These are phyloP conservation scores for Combretum micranthum DNA, from an alignment of 345 rosid genomes.

Conservation along the genomic window DNA sequence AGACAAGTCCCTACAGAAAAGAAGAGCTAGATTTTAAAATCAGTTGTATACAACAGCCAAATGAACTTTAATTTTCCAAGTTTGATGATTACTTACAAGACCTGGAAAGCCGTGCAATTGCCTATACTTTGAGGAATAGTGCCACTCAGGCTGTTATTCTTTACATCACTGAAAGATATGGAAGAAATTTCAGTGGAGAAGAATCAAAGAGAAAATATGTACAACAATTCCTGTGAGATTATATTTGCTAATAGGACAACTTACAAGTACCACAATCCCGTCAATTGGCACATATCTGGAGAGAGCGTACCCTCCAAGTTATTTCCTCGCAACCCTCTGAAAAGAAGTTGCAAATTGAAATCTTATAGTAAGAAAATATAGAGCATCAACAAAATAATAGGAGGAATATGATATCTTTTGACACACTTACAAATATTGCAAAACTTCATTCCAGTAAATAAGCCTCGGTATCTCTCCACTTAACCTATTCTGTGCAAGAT, in stretches of 20 bases:
- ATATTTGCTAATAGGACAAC: constrained; percentile 23
- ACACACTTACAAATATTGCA: constrained; percentile 84
- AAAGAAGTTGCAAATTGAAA: not conserved
- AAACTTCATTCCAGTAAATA: constrained; percentile 97
- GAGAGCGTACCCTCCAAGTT: constrained; percentile 82
- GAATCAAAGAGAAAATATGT: no score
- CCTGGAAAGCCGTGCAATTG: constrained; percentile 97
- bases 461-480: constrained; percentile 97
- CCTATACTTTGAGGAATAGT: constrained; percentile 85
- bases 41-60: not conserved
- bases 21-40: not conserved
- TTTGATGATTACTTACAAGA: constrained; percentile 64
- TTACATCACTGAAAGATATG: constrained; percentile 53
- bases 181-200: not conserved
- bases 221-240: no score
- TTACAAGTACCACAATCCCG: constrained; percentile 98
- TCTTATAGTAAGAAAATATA: not conserved
- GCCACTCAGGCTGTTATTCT: constrained; percentile 92
- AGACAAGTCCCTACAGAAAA: constrained; percentile 71
- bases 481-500: constrained; percentile 80
- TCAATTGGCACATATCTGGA: constrained; percentile 87
- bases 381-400: not conserved
- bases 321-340: constrained; percentile 89
- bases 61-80: not conserved
- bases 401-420: not conserved